Base-by-base conservation (phyloP, 441 rosid species). In the Brassica hybrid region DNA sequence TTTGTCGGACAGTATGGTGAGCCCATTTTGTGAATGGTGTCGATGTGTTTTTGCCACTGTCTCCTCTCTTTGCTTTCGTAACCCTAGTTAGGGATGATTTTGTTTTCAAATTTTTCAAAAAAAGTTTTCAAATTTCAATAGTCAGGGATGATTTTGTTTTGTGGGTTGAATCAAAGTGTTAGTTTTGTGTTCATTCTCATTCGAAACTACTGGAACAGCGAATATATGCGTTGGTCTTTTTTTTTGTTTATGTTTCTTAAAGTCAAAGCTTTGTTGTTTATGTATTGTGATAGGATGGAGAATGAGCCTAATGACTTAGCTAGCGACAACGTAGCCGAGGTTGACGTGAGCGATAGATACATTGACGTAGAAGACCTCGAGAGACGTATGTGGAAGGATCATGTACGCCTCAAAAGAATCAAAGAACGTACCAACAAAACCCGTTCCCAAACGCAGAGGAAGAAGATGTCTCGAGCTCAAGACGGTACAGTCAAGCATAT, bases 371-470 rank as follows among this genome's bases (percentile, higher is more conserved):
- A 89, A 11, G 97, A 96, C 7, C 76, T 96, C 69, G 97, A 87
- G 87, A 92, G 80, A 84, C 87, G 99, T 36, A 96, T 96, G 99
- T 96, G 97, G 98, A 93, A 94, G 79, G 99, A 96, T 76, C 91
- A 88, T 7, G 83, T 93, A 67, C 92, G 93, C 82, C 94, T 93
- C 18, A 86, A 87, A 70, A 87, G 98, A 84, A 83, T 96, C 43
- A 93, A 89, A 79, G 98, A 93, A 52, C 86, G 79, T 52, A 89
- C 88, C 69, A 92, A 88, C 21, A 19, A 19, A 85, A 75, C 78
- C 59, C 89, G 82, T 7, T 90, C 94, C 8, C 90, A 87, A 0
- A 88, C 90, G 91, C 91, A 85, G 79, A 88, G 98, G 93, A 95
- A 19, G 90, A 95, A 95, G 78, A 95, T 95, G 99, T 90, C 99